Evolutionary conservation across 1,284 basidiomycete species (phyloP).

Genomic region (Ustilago cynodontis): DNA sequence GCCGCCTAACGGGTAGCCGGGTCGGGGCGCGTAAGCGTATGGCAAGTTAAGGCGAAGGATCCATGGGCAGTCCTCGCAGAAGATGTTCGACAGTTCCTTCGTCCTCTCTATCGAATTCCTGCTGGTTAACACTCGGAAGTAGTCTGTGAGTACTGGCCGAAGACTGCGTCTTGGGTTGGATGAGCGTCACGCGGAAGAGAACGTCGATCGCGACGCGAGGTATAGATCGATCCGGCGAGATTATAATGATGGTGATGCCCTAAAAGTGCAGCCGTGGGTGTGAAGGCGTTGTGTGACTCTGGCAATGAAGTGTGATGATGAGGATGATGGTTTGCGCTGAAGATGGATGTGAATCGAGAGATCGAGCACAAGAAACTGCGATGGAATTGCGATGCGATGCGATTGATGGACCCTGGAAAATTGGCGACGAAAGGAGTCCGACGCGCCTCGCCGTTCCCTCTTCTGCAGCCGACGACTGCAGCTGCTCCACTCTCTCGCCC

Average conservation of each 20-base stretch:
- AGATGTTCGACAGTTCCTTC: neutral
- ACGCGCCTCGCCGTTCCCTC: slow-evolving; percentile 16
- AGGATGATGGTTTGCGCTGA: neutral
- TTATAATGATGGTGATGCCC: neutral
- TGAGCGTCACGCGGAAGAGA: neutral
- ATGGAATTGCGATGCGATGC: slow-evolving; percentile 15
- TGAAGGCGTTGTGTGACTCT: neutral
- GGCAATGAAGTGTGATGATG: neutral
- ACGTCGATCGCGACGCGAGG: slow-evolving; percentile 4
- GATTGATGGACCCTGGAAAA: slow-evolving; percentile 41
- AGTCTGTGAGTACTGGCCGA: neutral
- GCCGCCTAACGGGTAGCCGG: slow-evolving; percentile 16
- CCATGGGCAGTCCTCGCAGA: slow-evolving; percentile 17
- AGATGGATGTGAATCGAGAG: slow-evolving; percentile 3
- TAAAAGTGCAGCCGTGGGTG: neutral
- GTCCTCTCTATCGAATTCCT: neutral
- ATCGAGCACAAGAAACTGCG: neutral
- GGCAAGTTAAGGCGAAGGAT: slow-evolving; percentile 4
- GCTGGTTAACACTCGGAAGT: neutral
- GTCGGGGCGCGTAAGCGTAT: slow-evolving; percentile 18
- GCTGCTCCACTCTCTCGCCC: neutral
- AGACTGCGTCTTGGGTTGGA: neutral
- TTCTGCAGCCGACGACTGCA: neutral
- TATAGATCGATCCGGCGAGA: neutral
- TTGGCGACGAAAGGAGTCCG: slow-evolving; percentile 32